These are phyloP conservation scores for Cucumis sativus DNA, from an alignment of 306 rosid genomes.

Conservation along the genomic window DNA sequence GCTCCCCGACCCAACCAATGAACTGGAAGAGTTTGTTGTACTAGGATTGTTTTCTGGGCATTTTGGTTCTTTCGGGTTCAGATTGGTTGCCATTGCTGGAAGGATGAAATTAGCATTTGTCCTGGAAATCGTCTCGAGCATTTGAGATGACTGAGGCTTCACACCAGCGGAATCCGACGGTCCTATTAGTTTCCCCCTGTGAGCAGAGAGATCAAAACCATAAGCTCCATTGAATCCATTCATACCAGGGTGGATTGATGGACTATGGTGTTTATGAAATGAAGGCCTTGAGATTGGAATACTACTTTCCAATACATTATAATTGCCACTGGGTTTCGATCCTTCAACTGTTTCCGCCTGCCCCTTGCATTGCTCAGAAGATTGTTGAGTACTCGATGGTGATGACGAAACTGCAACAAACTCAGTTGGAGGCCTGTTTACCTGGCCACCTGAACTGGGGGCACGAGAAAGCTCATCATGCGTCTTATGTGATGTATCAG, in stretches of 20 bases:
- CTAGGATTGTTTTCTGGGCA: constrained; percentile 13
- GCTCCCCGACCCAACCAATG: constrained; percentile 14
- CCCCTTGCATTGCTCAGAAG: constrained; percentile 12
- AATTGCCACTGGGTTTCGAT: constrained; percentile 16
- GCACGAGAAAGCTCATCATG: constrained; percentile 8
- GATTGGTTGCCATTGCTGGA: constrained; percentile 19
- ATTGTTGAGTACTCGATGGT: constrained; percentile 4
- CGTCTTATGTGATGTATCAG: constrained; percentile 18
- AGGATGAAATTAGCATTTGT: constrained; percentile 16
- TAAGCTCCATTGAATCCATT: constrained; percentile 31
- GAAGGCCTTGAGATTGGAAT: constrained; percentile 25
- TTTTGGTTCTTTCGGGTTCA: constrained; percentile 17
- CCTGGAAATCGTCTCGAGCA: constrained; percentile 20
- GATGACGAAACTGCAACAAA: constrained; percentile 17
- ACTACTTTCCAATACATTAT: constrained; percentile 20
- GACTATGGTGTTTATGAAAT: constrained; percentile 17
- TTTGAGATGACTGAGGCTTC: constrained; percentile 25
- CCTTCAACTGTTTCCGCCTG: constrained; percentile 27
- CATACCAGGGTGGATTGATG: constrained; percentile 20
- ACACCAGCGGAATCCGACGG: constrained; percentile 20
- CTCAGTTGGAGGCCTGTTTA: constrained; percentile 15
- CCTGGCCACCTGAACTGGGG: constrained; percentile 15
- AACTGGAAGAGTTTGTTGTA: constrained; percentile 13
- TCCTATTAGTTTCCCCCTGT: constrained; percentile 27
- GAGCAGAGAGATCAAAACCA: constrained; percentile 27